A percentile compares a stretch with the other conserved stretches of the same genome.
Evolutionary conservation across 1,284 basidiomycete genomes (phyloP).

Genomic region (Trametes versicolor): DNA sequence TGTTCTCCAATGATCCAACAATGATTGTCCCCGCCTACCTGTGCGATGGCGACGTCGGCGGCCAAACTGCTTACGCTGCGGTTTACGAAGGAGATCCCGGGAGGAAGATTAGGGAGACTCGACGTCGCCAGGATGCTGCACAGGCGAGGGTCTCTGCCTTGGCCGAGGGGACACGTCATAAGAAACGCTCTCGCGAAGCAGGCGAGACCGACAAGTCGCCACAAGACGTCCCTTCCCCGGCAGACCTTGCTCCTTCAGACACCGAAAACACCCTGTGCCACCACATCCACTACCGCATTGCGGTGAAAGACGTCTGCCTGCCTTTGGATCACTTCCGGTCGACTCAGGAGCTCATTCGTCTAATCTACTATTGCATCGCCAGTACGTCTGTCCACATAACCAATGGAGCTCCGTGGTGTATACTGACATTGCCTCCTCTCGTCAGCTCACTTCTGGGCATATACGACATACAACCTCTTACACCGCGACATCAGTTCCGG

Average conservation of each 20-base stretch:
- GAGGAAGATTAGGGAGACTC: background rate
- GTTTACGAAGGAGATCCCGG: background rate
- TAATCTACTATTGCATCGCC: constrained; percentile 11
- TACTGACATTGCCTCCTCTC: too few relatives aligned
- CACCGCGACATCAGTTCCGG: background rate
- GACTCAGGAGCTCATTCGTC: constrained; percentile 6
- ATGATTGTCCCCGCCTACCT: constrained; percentile 11
- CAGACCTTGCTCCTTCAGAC: background rate
- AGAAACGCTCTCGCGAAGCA: background rate
- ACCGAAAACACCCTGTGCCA: background rate
- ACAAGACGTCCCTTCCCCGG: background rate
- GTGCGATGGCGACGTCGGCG: constrained; percentile 13
- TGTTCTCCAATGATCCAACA: background rate
- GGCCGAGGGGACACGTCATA: background rate
- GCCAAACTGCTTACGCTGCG: background rate
- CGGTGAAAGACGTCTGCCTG: constrained; percentile 22
- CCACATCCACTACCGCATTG: constrained; percentile 21
- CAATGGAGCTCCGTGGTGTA: background rate
- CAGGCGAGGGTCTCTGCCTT: background rate
- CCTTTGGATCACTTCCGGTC: constrained; percentile 12
- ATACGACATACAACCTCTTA: background rate
- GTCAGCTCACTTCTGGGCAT: background rate
- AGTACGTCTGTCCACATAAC: constrained; percentile 1
- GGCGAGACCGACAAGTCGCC: background rate
- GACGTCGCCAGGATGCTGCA: background rate